Evolutionary conservation across 352 stramenopile genomes (phyloP).

Genomic region (Globisporangium splendens): DNA sequence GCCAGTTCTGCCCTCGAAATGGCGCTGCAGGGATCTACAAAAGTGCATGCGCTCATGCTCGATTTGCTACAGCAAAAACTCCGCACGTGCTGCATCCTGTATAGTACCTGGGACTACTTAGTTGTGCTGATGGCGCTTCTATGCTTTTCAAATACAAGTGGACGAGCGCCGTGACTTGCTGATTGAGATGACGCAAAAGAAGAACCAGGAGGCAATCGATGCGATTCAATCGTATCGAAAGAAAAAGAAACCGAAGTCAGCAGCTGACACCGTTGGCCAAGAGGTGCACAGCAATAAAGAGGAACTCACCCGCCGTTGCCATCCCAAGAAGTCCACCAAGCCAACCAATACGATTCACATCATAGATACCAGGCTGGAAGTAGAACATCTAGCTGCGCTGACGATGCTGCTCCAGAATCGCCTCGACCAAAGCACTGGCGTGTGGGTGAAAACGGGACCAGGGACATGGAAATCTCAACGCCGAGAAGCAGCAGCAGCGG

Average conservation of each 20-base stretch:
- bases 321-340: not conserved
- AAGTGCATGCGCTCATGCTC: slow-evolving; percentile 33
- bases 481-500: not conserved
- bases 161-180: slow-evolving; percentile 32
- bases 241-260: slow-evolving; percentile 13
- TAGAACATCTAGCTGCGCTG: not conserved
- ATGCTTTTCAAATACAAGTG: slow-evolving; percentile 17
- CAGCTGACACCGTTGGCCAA: not conserved
- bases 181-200: slow-evolving; percentile 22
- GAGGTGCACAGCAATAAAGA: not conserved
- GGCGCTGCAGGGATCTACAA: slow-evolving; percentile 24
- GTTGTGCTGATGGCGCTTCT: not conserved
- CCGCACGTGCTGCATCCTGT: slow-evolving; percentile 16
- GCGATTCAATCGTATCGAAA: slow-evolving; percentile 25
- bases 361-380: not conserved
- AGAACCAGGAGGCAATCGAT: slow-evolving; percentile 33
- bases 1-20: slow-evolving; percentile 45
- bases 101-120: not conserved
- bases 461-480: slow-evolving; percentile 22
- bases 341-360: no score
- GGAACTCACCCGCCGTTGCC: not conserved
- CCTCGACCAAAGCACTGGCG: slow-evolving; percentile 1
- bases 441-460: slow-evolving; percentile 22
- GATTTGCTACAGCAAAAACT: slow-evolving; percentile 40
- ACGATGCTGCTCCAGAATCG: slow-evolving; percentile 2